Base-by-base conservation (phyloP, 176 grass and related monocot species). In the Puccinellia tenuiflora region DNA sequence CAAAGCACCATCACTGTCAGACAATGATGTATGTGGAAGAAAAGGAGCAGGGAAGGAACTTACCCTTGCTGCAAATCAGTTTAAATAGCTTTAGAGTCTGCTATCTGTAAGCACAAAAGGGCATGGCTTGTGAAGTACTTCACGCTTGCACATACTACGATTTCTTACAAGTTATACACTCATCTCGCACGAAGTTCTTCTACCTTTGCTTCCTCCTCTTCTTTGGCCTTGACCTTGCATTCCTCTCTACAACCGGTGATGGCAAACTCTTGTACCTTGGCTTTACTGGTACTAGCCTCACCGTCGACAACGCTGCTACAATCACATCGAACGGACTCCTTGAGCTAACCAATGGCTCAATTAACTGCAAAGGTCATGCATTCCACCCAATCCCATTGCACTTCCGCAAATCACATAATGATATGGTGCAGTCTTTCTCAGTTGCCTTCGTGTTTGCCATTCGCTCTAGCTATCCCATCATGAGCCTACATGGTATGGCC, bases 361-460 rank as follows among this genome's bases (percentile, higher is more conserved):
- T 50, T 74, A 34, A 73, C 34, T 42, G 29, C 39, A 83, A 83
- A 74, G 81, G 81, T 7, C 81, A 83, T 62, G 69, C 81, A 25
- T 83, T 83, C 69, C 45, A 83, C 55, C 69, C 69, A 26, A 63
- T 13, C 73, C 81, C 81, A 62, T 46, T 75, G 52, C 54, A 63
- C 18, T 56, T 56, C 53, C 21, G 53, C 53, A 56, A 16, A 2
- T 48, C 68, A 2, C 20, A 24, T 21, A 10, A 56, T 22, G 53
- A 56, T 56, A 56, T 20, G 2, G 53, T 56, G 53, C 53, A 56
- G 53, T 56, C 53, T 56, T 56, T 56, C 69, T 77, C 88, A 3
- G 78, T 17, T 18, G 28, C 88, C 12, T 89, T 85, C 2, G 61
- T 81, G 8, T 56, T 56, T 56, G 53, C 53, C 21, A 56, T 56